A percentile compares a stretch with the other conserved stretches of the same genome.
Evolutionary conservation across 2,329 filamentous ascomycete species (phyloP).

Genomic region (Aspergillus novoparasiticus): DNA sequence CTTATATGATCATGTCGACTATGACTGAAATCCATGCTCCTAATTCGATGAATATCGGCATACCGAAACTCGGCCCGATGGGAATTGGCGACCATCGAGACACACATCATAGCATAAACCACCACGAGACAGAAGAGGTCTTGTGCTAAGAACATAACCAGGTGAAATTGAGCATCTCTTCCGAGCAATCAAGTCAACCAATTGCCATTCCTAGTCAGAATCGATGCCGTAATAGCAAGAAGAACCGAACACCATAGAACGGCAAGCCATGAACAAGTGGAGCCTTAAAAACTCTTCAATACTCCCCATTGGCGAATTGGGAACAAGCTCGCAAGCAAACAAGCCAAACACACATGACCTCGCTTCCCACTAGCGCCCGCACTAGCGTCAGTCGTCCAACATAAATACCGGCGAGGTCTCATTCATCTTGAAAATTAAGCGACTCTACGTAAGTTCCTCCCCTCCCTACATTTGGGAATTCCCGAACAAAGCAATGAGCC

Average conservation of each 20-base stretch:
- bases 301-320: background rate
- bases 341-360: conserved; percentile 23
- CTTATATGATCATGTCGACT: background rate
- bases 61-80: background rate
- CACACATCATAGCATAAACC: background rate
- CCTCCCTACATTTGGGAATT: conserved; percentile 26
- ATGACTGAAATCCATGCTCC: too few species aligned
- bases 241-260: background rate
- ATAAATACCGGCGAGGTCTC: background rate
- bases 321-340: conserved; percentile 13
- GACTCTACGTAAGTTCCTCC: conserved; percentile 46
- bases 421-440: conserved; percentile 40
- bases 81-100: background rate
- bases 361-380: conserved; percentile 24
- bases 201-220: background rate
- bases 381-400: background rate
- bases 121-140: background rate
- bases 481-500: background rate
- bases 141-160: background rate
- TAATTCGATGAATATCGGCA: background rate
- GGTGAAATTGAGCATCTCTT: background rate
- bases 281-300: background rate
- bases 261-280: background rate
- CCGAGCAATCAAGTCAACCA: background rate
- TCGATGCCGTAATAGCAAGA: background rate